These are phyloP conservation scores for Eucalyptus curtisii DNA, from an alignment of 345 rosid genomes.

Conservation along the genomic window DNA sequence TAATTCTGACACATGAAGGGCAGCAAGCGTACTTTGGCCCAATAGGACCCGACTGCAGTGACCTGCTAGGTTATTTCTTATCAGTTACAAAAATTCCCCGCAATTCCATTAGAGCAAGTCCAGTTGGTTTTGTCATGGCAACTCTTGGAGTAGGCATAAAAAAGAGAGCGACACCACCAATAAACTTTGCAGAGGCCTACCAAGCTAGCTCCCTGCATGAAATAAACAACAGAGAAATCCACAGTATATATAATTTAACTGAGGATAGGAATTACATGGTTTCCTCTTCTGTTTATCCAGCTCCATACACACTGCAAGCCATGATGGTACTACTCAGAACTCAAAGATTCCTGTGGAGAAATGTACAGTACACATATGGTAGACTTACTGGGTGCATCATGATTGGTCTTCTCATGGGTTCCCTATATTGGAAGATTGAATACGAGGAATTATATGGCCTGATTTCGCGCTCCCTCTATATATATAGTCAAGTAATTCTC, in stretches of 20 bases:
- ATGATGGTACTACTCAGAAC: conserved; percentile 9
- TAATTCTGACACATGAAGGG: conserved; percentile 10
- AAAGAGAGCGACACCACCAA: neutral
- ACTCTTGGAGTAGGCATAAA: conserved; percentile 9
- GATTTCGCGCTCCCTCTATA: conserved; percentile 5
- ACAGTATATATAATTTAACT: neutral
- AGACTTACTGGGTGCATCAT: conserved; percentile 10
- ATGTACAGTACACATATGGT: conserved; percentile 12
- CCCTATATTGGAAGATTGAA: conserved; percentile 6
- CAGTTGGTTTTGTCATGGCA: conserved; percentile 15
- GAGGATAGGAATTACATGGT: neutral
- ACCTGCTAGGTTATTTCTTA: conserved; percentile 7
- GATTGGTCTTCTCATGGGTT: conserved; percentile 17
- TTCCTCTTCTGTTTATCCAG: neutral
- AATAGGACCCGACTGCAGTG: conserved; percentile 2
- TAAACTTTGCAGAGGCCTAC: conserved; percentile 11
- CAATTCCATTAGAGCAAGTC: conserved; percentile 5
- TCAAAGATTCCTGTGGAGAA: conserved; percentile 18
- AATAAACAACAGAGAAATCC: conserved; percentile 2
- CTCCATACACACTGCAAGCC: conserved; percentile 13
- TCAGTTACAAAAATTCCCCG: conserved; percentile 6
- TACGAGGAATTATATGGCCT: conserved; percentile 3
- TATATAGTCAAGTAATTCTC: conserved; percentile 20
- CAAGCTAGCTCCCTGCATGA: conserved; percentile 3
- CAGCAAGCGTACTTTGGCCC: conserved; percentile 16